Evolutionary conservation across 2,329 filamentous ascomycete species (phyloP), one percentile per base, ranked within the genome.

Genomic region (Claviceps sp.): DNA sequence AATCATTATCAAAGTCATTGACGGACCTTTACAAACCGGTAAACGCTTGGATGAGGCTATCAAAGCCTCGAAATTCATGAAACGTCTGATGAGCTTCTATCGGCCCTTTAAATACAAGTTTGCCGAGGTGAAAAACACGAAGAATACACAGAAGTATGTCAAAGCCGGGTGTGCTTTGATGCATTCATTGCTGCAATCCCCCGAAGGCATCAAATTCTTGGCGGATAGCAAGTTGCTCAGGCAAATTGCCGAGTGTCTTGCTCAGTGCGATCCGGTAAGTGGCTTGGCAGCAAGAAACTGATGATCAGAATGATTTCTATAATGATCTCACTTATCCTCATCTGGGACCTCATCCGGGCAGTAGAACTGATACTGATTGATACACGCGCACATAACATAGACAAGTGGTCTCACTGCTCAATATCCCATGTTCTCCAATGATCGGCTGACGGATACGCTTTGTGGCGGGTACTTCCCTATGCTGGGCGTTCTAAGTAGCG

Each of bases 81-180:
- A 97, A 70, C 79, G 94, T 10, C 76, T 98, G 53, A 82, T 96
- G 65, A 93, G 89, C 54, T 98, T 98, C 64, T 95, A 95, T 64
- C 80, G 93, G 11, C 93, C 93, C 1, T 98, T 98, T 72, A 98
- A 98, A 65, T 94, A 89, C 64, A 85, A 89, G 57, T 98, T 97
- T 61, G 88, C 90, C 0, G 87, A 94, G 59, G 79, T 93, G 43
- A 84, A 87, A 58, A 97, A 89, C 64, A 95, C 89, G 0, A 87
- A 93, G 56, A 88, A 86, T 51, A 95, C 94, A 52, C 91, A 97
- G 62, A 90, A 94, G 59, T 97, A 97, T 65, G 84, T 98, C 47
- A 81, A 85, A 58, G 87, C 87, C 19, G 93, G 93, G 0, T 97
- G 91, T 67, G 85, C 89, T 16, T 70, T 98, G 55, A 85, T 97